Evolutionary conservation across 345 rosid genomes (phyloP).

Genomic region (Euphorbia lathyris): DNA sequence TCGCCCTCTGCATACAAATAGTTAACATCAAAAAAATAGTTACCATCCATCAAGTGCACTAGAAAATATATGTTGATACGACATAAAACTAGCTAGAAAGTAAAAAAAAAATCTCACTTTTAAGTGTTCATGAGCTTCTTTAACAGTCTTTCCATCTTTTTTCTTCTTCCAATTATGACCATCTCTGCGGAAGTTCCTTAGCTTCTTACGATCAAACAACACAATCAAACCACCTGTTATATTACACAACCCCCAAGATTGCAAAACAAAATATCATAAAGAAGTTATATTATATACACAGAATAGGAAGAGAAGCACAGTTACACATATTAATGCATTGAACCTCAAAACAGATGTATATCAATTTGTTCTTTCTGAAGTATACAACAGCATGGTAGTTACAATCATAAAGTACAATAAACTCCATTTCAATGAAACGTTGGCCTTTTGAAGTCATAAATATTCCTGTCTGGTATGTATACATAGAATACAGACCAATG

Average conservation of each 20-base stretch:
- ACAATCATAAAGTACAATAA: background rate
- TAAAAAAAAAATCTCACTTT: constrained; percentile 69
- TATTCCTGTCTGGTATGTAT: background rate
- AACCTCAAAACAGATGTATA: background rate
- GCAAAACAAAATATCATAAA: background rate
- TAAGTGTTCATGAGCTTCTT: constrained; percentile 98
- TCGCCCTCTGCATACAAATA: too few relatives aligned
- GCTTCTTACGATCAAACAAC: constrained; percentile 90
- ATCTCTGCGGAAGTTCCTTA: constrained; percentile 95
- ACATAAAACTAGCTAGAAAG: constrained; percentile 7
- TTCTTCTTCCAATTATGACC: constrained; percentile 99
- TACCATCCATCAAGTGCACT: background rate
- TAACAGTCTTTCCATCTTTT: constrained; percentile 93
- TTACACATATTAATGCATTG: background rate
- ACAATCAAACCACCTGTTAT: constrained; percentile 71
- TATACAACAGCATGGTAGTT: background rate
- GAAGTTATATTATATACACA: background rate
- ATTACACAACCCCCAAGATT: constrained; percentile 15
- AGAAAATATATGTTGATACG: constrained; percentile 1
- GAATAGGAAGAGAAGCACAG: background rate
- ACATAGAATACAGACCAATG: background rate
- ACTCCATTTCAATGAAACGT: background rate
- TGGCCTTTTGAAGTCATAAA: background rate
- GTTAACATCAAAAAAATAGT: too few relatives aligned
- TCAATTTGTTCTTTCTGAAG: background rate